Base-by-base conservation (phyloP, 768 basidiomycete species). In the Suillus fuscotomentosus region DNA sequence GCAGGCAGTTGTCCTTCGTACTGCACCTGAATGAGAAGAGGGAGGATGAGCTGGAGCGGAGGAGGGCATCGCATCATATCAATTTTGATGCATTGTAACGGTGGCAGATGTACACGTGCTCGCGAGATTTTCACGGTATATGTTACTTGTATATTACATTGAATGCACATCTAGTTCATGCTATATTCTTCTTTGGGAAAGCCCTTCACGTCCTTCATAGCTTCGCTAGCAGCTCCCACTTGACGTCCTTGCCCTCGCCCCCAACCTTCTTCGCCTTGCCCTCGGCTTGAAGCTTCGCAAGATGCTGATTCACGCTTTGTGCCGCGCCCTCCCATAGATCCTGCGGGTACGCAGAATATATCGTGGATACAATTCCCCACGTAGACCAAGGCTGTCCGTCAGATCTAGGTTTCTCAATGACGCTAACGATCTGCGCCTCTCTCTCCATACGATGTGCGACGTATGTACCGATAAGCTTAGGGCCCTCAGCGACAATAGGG, bases 1-100 rank as follows among this genome's bases (percentile, higher is more conserved):
- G 94, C 90, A 1, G 78, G 88, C 10, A 92, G n/a, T 97, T 60
- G 94, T 97, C 47, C 47, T 83, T 96, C 42, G 86, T 93, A 53
- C 74, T 99, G 72, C 95, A 97, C 81, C 72, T 95, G 70, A 94
- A 89, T 69, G 97, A 99, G 75, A 97, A 97, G 95, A 83, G 94
- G 66, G 96, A 98, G 73, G 97, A 99, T 74, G 97, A 99, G 77
- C 73, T 91, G 70, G 97, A 99, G 75, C 77, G 95, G 64, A 84
- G 94, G 70, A 84, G 90, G 69, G 87, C 88, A 38, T 89, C 95
- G n/a, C 95, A 97, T 77, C 90, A 94, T 71, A 97, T 99, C 76
- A 99, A 99, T 69, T 98, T 99, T 71, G 95, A 96, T 75, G 97
- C 97, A 14, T 79, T 98, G 70, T 97, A 81, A 54, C 8, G 24